A percentile compares a stretch with the other conserved stretches of the same genome.
Conservation (phyloP, 345 rosid species). For the Sonneratia caseolaris region DNA sequence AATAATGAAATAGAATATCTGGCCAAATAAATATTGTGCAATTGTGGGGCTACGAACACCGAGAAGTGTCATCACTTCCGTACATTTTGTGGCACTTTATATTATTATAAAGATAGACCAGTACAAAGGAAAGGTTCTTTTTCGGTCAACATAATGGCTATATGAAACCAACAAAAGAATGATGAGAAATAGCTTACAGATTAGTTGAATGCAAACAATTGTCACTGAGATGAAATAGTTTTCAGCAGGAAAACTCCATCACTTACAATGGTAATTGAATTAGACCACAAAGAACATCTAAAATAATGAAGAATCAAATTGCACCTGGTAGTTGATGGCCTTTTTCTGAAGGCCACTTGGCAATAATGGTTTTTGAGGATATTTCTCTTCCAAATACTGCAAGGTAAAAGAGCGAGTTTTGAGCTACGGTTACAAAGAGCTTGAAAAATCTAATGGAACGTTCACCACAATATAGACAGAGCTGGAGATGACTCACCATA, state of each 20-base stretch:
- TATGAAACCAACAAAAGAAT: neutral
- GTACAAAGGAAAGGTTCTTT: neutral
- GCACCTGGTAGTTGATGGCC: slow-evolving; percentile 67
- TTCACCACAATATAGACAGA: neutral
- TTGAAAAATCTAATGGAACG: neutral
- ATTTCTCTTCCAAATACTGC: slow-evolving; percentile 81
- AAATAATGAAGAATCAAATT: neutral
- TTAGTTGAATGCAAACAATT: neutral
- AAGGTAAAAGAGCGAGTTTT: slow-evolving; percentile 1
- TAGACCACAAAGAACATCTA: neutral
- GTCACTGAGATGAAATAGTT: neutral
- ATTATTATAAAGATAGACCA: neutral
- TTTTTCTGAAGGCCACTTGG: slow-evolving; percentile 50
- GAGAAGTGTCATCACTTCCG: neutral
- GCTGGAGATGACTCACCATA: slow-evolving; percentile 22
- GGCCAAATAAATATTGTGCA: neutral
- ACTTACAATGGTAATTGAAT: neutral
- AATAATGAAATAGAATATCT: neutral
- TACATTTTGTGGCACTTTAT: neutral
- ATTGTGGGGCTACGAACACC: neutral
- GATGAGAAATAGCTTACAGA: neutral
- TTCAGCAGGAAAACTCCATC: neutral
- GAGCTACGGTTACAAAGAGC: neutral
- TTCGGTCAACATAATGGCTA: neutral
- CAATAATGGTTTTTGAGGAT: slow-evolving; percentile 57